Conservation (phyloP, 345 rosid species). For the Raphanus raphanistrum region DNA sequence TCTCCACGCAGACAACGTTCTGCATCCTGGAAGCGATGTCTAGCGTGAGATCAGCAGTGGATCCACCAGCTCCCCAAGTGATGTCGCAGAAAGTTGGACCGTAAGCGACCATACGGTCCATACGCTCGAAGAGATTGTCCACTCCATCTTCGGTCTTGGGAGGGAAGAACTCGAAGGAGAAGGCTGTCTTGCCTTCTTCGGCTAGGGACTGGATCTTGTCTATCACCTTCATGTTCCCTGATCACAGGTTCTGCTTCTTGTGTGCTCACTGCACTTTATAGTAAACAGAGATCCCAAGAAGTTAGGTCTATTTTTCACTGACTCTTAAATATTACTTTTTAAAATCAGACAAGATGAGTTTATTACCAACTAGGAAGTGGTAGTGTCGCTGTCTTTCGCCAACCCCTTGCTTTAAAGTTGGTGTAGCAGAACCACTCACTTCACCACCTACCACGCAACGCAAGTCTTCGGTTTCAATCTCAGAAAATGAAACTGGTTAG, state of each 20-base stretch:
- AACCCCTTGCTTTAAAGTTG: constrained; percentile 32
- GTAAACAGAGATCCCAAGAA: constrained; percentile 11
- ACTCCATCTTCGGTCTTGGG: constrained; percentile 98
- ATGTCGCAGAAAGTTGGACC: constrained; percentile 95
- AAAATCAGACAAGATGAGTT: neutral
- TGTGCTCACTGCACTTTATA: constrained; percentile 29
- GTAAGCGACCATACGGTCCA: constrained; percentile 94
- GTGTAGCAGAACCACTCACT: constrained; percentile 26
- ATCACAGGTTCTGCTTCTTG: neutral
- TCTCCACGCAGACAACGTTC: constrained; percentile 89
- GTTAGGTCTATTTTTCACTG: neutral
- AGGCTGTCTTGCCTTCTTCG: constrained; percentile 51
- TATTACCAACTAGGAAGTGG: constrained; percentile 22
- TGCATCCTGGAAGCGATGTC: constrained; percentile 96
- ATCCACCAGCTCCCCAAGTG: constrained; percentile 99
- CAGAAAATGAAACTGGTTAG: neutral
- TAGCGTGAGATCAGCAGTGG: constrained; percentile 93
- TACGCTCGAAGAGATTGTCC: constrained; percentile 92
- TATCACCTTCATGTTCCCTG: constrained; percentile 62
- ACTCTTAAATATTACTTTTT: neutral
- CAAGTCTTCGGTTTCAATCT: neutral
- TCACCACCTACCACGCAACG: constrained; percentile 25
- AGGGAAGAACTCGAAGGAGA: constrained; percentile 98
- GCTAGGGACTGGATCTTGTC: constrained; percentile 63
- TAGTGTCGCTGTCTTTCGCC: constrained; percentile 33